Evolutionary conservation across 2,329 filamentous ascomycete genomes (phyloP).

Genomic region (Colletotrichum siamense): DNA sequence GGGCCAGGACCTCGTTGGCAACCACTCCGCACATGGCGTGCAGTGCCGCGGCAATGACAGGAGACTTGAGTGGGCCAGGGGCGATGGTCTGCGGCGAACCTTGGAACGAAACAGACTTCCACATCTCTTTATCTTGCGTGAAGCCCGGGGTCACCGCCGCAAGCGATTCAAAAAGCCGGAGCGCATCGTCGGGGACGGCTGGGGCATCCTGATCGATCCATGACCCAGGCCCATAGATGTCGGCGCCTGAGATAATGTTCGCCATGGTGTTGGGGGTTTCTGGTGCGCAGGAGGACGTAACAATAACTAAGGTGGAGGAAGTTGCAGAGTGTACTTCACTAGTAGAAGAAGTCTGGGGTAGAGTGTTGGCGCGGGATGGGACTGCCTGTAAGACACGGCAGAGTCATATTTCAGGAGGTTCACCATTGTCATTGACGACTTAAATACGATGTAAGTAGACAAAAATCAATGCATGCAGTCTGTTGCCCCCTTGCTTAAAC

Average conservation of each 20-base stretch:
- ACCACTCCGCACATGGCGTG: neutral
- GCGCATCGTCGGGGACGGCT: neutral
- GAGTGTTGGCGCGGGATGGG: neutral
- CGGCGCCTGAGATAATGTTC: neutral
- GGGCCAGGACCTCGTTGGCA: neutral
- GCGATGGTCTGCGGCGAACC: neutral
- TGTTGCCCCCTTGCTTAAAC: neutral
- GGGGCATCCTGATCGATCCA: neutral
- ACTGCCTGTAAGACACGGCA: neutral
- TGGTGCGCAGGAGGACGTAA: neutral
- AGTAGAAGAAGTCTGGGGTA: rapidly evolving
- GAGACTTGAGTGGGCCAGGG: neutral
- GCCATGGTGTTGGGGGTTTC: neutral
- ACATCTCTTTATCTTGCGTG: neutral
- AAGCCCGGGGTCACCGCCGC: neutral
- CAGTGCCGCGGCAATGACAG: neutral
- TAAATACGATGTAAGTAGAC: neutral
- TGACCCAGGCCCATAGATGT: neutral
- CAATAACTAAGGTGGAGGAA: neutral
- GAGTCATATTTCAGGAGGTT: neutral
- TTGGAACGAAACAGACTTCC: neutral
- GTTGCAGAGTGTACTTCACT: neutral
- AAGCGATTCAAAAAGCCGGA: neutral
- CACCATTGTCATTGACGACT: neutral
- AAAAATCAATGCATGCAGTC: neutral